These are phyloP conservation scores for Colletotrichum coccodes DNA, from an alignment of 2,329 filamentous ascomycete genomes.

Conservation along the genomic window DNA sequence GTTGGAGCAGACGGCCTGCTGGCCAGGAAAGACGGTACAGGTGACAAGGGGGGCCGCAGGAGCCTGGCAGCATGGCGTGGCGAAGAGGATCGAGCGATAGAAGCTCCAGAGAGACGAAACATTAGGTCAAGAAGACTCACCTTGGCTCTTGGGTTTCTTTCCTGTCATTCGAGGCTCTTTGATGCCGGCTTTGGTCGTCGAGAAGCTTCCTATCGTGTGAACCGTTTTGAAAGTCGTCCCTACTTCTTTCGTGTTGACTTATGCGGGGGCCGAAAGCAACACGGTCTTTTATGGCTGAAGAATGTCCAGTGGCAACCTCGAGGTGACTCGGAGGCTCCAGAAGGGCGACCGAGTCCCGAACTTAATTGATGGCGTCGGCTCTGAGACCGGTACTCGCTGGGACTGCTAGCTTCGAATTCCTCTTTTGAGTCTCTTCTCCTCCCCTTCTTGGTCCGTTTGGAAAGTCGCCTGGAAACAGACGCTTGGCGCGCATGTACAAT, in stretches of 20 bases:
- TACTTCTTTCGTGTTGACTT: neutral
- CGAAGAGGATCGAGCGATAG: neutral
- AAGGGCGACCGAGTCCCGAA: neutral
- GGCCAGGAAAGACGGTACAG: constrained; percentile 28
- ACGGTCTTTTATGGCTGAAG: neutral
- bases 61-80: constrained; percentile 40
- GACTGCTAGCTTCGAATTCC: neutral
- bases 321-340: neutral
- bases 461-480: constrained; percentile 34
- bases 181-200: too few species aligned
- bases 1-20: constrained; percentile 42
- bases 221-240: neutral
- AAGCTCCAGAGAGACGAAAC: neutral
- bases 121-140: neutral
- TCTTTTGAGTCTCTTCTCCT: constrained; percentile 35
- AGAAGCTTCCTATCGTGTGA: neutral
- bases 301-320: neutral
- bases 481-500: constrained; percentile 53
- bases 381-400: neutral
- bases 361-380: neutral
- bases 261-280: neutral
- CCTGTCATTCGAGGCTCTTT: neutral
- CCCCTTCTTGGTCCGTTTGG: constrained; percentile 38
- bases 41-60: constrained; percentile 42
- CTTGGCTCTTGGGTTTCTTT: neutral